Percentiles rank a stretch among this genome's conserved stretches.
phyloP scores from a whole-genome alignment of 441 rosid genomes.

The Gossypium davidsonii region DNA sequence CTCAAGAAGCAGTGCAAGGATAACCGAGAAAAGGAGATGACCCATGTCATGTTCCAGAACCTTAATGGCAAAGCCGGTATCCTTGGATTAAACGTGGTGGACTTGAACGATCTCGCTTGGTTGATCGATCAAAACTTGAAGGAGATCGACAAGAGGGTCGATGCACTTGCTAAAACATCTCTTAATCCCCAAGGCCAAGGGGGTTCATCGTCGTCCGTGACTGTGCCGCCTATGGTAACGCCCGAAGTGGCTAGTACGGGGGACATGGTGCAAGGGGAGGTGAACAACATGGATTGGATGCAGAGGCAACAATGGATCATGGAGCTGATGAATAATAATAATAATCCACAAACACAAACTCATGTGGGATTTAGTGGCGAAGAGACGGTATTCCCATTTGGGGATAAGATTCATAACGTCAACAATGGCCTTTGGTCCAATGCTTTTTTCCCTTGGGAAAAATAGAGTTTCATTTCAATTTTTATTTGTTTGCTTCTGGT shows the following conservation, averaged over 20 bases:
- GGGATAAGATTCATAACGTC: not conserved
- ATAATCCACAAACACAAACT: not conserved
- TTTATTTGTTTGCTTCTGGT: not conserved
- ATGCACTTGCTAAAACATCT: not conserved
- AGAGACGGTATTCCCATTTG: not conserved
- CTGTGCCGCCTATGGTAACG: not conserved
- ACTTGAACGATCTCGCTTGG: conserved; percentile 33
- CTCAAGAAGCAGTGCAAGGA: conserved; percentile 11
- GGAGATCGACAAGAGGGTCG: conserved; percentile 18
- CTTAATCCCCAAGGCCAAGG: not conserved
- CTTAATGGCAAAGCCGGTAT: conserved; percentile 15
- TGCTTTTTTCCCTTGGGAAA: not conserved
- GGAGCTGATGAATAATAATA: not conserved
- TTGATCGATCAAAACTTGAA: conserved; percentile 25
- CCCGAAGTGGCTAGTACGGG: not conserved
- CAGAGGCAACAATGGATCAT: not conserved
- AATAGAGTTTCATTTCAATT: not conserved
- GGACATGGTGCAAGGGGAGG: not conserved
- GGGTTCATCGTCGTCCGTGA: not conserved
- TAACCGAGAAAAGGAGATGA: conserved; percentile 7
- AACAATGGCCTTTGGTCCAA: conserved; percentile 3
- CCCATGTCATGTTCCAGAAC: conserved; percentile 7
- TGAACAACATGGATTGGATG: not conserved
- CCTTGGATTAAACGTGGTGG: conserved; percentile 16
- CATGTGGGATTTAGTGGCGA: conserved; percentile 4